phyloP scores from a whole-genome alignment of 2,329 filamentous ascomycete genomes.

The Aspergillus pseudoviridinutans region DNA sequence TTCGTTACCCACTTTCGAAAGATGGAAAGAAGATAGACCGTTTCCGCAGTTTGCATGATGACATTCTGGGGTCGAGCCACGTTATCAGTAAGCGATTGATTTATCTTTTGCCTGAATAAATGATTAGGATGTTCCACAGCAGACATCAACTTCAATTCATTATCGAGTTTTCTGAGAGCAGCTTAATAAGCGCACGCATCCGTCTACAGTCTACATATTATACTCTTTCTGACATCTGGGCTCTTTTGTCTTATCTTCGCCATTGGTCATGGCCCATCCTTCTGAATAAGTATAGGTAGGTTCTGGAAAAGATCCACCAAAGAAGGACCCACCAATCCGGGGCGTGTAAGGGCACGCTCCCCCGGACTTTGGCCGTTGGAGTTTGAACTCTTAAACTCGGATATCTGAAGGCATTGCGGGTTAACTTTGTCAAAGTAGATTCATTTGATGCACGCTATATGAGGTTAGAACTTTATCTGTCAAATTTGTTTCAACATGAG shows the following conservation, averaged over 20 bases:
- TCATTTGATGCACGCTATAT: background rate
- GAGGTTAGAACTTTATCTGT: background rate
- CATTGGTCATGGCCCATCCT: too few relatives aligned
- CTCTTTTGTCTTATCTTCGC: background rate
- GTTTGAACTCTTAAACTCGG: too few relatives aligned
- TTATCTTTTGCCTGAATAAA: background rate
- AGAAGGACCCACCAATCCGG: background rate
- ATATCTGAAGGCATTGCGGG: background rate
- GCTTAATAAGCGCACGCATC: too few relatives aligned
- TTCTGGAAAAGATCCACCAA: background rate
- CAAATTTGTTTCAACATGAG: background rate
- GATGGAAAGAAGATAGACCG: too few relatives aligned
- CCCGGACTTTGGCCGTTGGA: background rate
- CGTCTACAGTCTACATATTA: too few relatives aligned
- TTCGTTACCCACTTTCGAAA: too few relatives aligned
- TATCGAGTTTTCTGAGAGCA: background rate
- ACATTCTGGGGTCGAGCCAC: background rate
- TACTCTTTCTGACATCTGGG: background rate
- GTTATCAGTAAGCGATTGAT: background rate
- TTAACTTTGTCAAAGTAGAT: too few relatives aligned
- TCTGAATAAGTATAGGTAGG: too few relatives aligned
- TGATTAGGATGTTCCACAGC: background rate
- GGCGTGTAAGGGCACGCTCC: background rate
- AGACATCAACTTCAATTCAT: background rate
- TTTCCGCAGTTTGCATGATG: background rate